phyloP scores from a whole-genome alignment of 2,329 filamentous ascomycete genomes.

The Cordyceps cicadae region DNA sequence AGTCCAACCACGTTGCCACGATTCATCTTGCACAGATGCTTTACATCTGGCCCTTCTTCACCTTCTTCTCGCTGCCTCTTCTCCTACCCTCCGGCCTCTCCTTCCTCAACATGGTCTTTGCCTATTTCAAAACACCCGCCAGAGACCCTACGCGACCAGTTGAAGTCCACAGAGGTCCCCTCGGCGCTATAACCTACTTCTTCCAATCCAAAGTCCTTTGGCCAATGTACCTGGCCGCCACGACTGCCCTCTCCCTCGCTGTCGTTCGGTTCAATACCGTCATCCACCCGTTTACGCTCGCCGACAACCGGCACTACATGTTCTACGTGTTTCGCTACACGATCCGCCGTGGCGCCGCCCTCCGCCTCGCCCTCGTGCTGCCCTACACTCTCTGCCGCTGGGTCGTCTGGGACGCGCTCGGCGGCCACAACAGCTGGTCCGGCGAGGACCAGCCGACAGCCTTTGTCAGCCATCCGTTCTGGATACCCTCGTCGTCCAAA shows the following conservation, averaged over 20 bases:
- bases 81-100: slow-evolving; percentile 46
- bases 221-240: slow-evolving; percentile 26
- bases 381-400: slow-evolving; percentile 66
- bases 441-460: slow-evolving; percentile 8
- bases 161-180: neutral
- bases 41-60: slow-evolving; percentile 85
- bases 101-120: slow-evolving; percentile 15
- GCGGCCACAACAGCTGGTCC: slow-evolving; percentile 29
- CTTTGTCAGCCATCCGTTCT: slow-evolving; percentile 24
- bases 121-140: neutral
- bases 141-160: neutral
- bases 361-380: slow-evolving; percentile 60
- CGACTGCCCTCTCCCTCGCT: slow-evolving; percentile 29
- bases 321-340: slow-evolving; percentile 91
- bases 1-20: slow-evolving; percentile 85
- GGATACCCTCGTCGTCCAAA: slow-evolving; percentile 9
- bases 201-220: slow-evolving; percentile 30
- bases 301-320: slow-evolving; percentile 94
- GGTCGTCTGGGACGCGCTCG: slow-evolving; percentile 57
- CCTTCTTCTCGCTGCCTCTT: slow-evolving; percentile 82
- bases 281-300: slow-evolving; percentile 89
- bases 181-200: slow-evolving; percentile 12
- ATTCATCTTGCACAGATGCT: slow-evolving; percentile 87
- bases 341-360: slow-evolving; percentile 54
- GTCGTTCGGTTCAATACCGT: slow-evolving; percentile 79